These are phyloP conservation scores for Arachnopeziza araneosa DNA, from an alignment of 2,329 filamentous ascomycete species.

Conservation along the genomic window DNA sequence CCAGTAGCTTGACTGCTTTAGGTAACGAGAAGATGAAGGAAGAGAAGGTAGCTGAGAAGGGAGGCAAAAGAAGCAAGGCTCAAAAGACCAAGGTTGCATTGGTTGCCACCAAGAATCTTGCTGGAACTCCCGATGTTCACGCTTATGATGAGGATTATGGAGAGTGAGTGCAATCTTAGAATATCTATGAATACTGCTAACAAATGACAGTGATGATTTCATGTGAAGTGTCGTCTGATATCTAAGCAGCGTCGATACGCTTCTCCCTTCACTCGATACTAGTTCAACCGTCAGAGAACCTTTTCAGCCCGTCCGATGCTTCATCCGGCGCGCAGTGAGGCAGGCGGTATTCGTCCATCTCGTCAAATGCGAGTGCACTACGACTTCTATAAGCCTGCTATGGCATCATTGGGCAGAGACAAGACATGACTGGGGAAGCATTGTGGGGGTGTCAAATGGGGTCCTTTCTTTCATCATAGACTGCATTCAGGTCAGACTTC, in stretches of 20 bases:
- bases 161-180: constrained; percentile 58
- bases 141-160: constrained; percentile 81
- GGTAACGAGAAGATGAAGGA: constrained; percentile 98
- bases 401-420: not conserved
- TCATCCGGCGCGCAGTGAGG: not conserved
- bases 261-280: not conserved
- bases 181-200: constrained; percentile 14
- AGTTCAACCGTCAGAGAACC: not conserved
- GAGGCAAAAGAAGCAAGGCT: constrained; percentile 94
- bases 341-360: not conserved
- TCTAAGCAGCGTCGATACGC: not conserved
- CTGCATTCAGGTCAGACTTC: constrained; percentile 11
- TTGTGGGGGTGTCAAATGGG: constrained; percentile 7
- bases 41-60: constrained; percentile 91
- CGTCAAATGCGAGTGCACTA: not conserved
- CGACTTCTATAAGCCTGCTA: not conserved
- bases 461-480: constrained; percentile 20
- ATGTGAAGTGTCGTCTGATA: constrained; percentile 47
- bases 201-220: constrained; percentile 55
- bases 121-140: constrained; percentile 62
- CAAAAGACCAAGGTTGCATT: constrained; percentile 90
- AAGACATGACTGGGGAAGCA: constrained; percentile 12
- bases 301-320: not conserved
- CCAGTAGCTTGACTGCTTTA: constrained; percentile 79
- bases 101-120: constrained; percentile 53